phyloP scores from a whole-genome alignment of 768 basidiomycete species.

The Russula vinacea region DNA sequence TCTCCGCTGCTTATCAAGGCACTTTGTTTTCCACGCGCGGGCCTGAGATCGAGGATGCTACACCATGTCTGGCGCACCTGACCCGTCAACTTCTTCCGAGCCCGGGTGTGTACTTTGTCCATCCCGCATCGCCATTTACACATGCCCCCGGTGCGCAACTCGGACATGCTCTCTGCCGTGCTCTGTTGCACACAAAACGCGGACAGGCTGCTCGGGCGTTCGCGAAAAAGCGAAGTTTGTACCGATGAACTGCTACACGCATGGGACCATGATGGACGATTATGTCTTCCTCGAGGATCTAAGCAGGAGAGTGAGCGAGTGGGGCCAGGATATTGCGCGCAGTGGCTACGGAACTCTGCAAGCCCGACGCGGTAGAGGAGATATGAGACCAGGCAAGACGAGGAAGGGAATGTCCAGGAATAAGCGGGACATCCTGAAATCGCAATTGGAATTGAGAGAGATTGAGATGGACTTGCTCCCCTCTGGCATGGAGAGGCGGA shows the following conservation, averaged over 20 bases:
- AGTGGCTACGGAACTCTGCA: conserved; percentile 50
- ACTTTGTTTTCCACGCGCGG: background rate
- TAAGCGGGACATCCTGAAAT: conserved; percentile 66
- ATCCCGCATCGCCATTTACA: conserved; percentile 53
- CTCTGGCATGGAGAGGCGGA: conserved; percentile 76
- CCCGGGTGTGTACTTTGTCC: conserved; percentile 25
- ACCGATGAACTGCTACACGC: conserved; percentile 78
- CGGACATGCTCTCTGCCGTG: conserved; percentile 73
- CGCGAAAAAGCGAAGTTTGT: conserved; percentile 73
- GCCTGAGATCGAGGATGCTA: background rate
- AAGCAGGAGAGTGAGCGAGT: conserved; percentile 66
- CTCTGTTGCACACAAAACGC: conserved; percentile 62
- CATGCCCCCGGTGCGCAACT: conserved; percentile 71
- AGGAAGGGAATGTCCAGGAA: conserved; percentile 39
- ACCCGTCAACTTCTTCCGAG: background rate
- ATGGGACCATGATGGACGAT: conserved; percentile 87
- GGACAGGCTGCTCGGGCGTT: conserved; percentile 61
- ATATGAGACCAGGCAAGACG: conserved; percentile 35
- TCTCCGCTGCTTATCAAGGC: background rate
- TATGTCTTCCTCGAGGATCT: conserved; percentile 84
- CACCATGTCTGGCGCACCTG: conserved; percentile 3
- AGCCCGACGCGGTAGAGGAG: conserved; percentile 34
- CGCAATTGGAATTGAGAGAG: conserved; percentile 62
- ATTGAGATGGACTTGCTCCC: conserved; percentile 77
- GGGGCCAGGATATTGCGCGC: conserved; percentile 66